phyloP scores from a whole-genome alignment of 2,329 filamentous ascomycete species.

The Verticillium isaacii region DNA sequence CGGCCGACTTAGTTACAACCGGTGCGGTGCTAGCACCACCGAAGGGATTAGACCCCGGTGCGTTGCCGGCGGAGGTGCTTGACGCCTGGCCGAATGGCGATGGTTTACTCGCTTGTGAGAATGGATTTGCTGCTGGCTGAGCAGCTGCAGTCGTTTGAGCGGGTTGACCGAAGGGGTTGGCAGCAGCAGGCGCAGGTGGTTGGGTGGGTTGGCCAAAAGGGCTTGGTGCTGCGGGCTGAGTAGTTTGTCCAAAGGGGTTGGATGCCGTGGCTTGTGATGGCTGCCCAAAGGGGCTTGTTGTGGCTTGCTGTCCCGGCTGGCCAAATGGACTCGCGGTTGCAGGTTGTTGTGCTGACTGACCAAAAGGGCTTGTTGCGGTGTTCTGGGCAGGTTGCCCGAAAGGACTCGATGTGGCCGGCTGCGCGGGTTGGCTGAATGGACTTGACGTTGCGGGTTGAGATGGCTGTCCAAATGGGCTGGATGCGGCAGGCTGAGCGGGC shows the following conservation, averaged over 20 bases:
- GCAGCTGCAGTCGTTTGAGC: conserved; percentile 6
- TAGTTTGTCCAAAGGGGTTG: conserved; percentile 14
- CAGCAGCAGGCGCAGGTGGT: conserved; percentile 4
- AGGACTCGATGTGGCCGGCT: conserved; percentile 15
- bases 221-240: conserved; percentile 1
- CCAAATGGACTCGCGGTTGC: conserved; percentile 4
- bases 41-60: conserved; percentile 18
- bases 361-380: conserved; percentile 22
- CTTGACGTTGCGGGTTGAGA: conserved; percentile 3
- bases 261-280: conserved; percentile 10
- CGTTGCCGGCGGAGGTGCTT: background rate
- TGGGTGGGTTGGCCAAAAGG: conserved; percentile 12
- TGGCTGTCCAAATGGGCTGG: conserved; percentile 14
- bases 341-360: conserved; percentile 4
- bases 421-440: conserved; percentile 10
- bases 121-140: conserved; percentile 20
- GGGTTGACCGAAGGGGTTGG: conserved; percentile 21
- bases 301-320: conserved; percentile 13
- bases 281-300: conserved; percentile 16
- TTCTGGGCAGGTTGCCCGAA: conserved; percentile 13
- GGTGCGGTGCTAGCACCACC: conserved; percentile 7
- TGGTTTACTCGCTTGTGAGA: conserved; percentile 19
- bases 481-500: conserved; percentile 9
- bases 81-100: conserved; percentile 21
- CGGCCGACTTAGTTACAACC: conserved; percentile 10